Evolutionary conservation across 495 filamentous ascomycete genomes (phyloP).

Genomic region (Hypoxylon fuscum): DNA sequence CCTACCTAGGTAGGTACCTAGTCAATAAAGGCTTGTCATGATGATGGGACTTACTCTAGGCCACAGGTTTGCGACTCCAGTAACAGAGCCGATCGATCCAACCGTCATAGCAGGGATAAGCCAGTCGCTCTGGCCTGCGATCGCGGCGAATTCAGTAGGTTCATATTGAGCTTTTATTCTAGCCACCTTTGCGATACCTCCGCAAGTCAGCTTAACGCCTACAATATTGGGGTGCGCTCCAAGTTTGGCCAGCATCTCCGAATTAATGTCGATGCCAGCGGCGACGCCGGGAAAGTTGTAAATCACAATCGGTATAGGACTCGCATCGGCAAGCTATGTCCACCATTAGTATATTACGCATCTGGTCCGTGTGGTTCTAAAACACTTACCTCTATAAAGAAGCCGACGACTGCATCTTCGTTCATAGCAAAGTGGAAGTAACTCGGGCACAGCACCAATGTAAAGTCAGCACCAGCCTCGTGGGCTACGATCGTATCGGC

Average conservation of each 20-base stretch:
- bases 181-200: constrained; percentile 43
- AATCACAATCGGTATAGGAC: constrained; percentile 43
- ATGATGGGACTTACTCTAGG: constrained; percentile 10
- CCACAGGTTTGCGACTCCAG: constrained; percentile 44
- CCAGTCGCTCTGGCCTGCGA: constrained; percentile 45
- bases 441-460: no score
- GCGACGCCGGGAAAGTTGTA: constrained; percentile 46
- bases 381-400: constrained; percentile 27
- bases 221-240: constrained; percentile 46
- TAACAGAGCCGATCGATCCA: constrained; percentile 42
- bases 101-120: constrained; percentile 40
- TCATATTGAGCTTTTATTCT: constrained; percentile 26
- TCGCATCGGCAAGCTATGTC: constrained; percentile 36
- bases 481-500: no score
- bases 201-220: constrained; percentile 52
- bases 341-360: neutral
- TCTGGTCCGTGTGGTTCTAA: neutral
- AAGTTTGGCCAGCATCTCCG: constrained; percentile 42
- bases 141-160: constrained; percentile 32
- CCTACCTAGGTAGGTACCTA: no score
- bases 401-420: constrained; percentile 28
- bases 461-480: no score
- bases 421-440: no score
- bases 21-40: no score
- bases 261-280: constrained; percentile 45